Percentiles rank a stretch among this genome's conserved stretches.
Conservation (phyloP, 345 rosid species). For the Pistacia atlantica region DNA sequence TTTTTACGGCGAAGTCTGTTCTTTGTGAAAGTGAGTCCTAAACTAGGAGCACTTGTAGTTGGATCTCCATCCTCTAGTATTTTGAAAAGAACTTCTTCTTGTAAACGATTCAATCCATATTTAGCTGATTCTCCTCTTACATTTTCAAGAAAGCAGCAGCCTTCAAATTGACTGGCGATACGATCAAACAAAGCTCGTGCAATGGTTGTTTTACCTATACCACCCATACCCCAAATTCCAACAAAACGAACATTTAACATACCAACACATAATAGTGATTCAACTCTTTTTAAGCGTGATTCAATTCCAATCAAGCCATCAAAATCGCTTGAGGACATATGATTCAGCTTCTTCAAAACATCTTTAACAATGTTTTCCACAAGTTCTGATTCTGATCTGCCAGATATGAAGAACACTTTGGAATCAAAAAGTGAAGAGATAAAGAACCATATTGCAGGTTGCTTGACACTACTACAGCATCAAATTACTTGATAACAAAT, state of each 20-base stretch:
- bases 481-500: too few species aligned
- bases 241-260: slow-evolving; percentile 8
- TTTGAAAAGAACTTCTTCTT: too few species aligned
- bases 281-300: not conserved
- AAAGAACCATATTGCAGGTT: too few species aligned
- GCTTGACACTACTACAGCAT: too few species aligned
- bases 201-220: slow-evolving; percentile 29
- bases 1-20: too few species aligned
- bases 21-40: too few species aligned
- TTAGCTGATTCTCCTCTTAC: slow-evolving; percentile 30
- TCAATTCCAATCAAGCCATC: slow-evolving; percentile 19
- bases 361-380: slow-evolving; percentile 2
- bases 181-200: too few species aligned
- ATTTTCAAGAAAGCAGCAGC: slow-evolving; percentile 33
- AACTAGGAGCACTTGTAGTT: too few species aligned
- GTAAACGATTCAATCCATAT: too few species aligned
- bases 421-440: too few species aligned
- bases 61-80: not conserved
- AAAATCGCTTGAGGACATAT: not conserved
- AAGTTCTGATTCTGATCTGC: slow-evolving; percentile 19
- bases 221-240: slow-evolving; percentile 37
- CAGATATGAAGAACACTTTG: not conserved
- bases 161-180: slow-evolving; percentile 6
- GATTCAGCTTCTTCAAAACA: slow-evolving; percentile 1
- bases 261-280: not conserved